These are phyloP conservation scores for Thelonectria discophora DNA, from an alignment of 2,329 filamentous ascomycete genomes.

Conservation along the genomic window DNA sequence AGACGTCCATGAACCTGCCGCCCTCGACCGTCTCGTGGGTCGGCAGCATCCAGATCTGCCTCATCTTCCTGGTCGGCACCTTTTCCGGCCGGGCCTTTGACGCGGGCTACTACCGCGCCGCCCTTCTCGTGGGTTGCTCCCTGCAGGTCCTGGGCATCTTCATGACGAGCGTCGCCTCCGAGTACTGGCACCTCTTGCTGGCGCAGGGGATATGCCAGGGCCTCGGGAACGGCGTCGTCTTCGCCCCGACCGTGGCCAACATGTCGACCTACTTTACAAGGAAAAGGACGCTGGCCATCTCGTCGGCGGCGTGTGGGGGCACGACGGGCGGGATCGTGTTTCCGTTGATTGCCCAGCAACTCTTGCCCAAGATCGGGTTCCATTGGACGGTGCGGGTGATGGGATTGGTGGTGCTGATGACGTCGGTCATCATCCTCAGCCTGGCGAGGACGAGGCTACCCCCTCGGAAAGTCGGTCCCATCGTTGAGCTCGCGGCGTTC, in stretches of 20 bases:
- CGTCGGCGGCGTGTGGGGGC: slow-evolving; percentile 67
- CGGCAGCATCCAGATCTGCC: slow-evolving; percentile 56
- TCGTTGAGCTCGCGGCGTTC: slow-evolving; percentile 62
- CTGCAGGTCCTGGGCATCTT: slow-evolving; percentile 58
- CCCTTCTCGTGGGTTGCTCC: slow-evolving; percentile 47
- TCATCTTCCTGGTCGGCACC: slow-evolving; percentile 52
- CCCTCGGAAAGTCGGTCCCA: slow-evolving; percentile 57
- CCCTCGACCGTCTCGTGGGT: slow-evolving; percentile 58
- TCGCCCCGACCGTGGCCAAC: slow-evolving; percentile 62
- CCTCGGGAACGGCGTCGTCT: slow-evolving; percentile 63
- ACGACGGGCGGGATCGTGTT: slow-evolving; percentile 71
- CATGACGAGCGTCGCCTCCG: slow-evolving; percentile 52
- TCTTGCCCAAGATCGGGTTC: slow-evolving; percentile 69
- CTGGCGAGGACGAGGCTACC: slow-evolving; percentile 59
- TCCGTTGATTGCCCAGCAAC: slow-evolving; percentile 63
- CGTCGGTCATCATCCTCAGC: slow-evolving; percentile 48
- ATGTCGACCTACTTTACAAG: slow-evolving; percentile 68
- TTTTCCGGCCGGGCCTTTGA: slow-evolving; percentile 55
- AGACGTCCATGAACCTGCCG: slow-evolving; percentile 42
- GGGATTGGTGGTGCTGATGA: slow-evolving; percentile 65
- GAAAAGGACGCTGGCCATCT: slow-evolving; percentile 68
- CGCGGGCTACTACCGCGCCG: slow-evolving; percentile 50
- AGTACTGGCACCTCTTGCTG: slow-evolving; percentile 60
- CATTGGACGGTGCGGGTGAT: slow-evolving; percentile 71
- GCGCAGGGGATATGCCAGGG: slow-evolving; percentile 66